Percentiles rank a stretch among this genome's conserved stretches.
Conservation (phyloP, 805 yeast species). For the Pichia insulana region DNA sequence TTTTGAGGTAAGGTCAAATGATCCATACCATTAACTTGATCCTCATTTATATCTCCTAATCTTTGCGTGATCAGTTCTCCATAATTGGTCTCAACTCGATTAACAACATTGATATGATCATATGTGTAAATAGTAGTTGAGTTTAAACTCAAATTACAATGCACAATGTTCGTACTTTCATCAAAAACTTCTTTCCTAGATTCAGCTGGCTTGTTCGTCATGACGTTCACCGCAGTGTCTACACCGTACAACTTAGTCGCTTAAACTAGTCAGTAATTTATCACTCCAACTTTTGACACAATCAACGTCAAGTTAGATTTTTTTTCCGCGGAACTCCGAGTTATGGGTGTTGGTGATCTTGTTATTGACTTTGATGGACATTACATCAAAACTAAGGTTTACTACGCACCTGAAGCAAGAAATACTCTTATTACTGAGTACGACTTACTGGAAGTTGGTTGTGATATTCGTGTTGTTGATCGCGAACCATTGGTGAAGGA, state of each 20-base stretch:
- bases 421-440: too few species aligned
- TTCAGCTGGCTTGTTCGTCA: too few species aligned
- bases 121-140: constrained; percentile 54
- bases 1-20: constrained; percentile 17
- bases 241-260: too few species aligned
- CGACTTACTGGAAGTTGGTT: too few species aligned
- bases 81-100: constrained; percentile 38
- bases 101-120: constrained; percentile 39
- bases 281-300: too few species aligned
- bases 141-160: constrained; percentile 31
- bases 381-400: too few species aligned
- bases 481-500: too few species aligned
- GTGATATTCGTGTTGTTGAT: too few species aligned
- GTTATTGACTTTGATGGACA: too few species aligned
- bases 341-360: not conserved
- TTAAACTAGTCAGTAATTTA: too few species aligned
- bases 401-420: too few species aligned
- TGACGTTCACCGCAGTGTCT: too few species aligned
- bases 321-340: not conserved
- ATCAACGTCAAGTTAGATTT: not conserved
- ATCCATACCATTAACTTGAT: constrained; percentile 28
- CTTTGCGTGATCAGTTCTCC: constrained; percentile 47
- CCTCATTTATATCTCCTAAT: constrained; percentile 43
- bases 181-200: constrained; percentile 4
- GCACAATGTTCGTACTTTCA: constrained; percentile 15